Conservation (phyloP, 805 yeast genomes). For the Kodamaea sagamina region DNA sequence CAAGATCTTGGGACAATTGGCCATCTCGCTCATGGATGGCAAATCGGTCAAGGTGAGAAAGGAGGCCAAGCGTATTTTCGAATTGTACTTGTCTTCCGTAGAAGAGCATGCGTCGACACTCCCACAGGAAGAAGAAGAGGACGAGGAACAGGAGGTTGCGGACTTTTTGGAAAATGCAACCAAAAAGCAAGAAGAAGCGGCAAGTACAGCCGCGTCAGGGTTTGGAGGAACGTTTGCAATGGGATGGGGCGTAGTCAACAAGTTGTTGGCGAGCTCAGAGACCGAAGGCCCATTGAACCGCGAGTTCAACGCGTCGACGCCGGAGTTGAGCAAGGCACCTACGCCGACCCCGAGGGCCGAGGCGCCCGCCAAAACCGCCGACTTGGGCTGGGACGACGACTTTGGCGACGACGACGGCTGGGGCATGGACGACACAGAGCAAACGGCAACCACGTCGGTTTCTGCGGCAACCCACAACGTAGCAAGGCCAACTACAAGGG, state of each 20-base stretch:
- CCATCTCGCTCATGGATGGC: slow-evolving; percentile 78
- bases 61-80: slow-evolving; percentile 71
- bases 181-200: slow-evolving; percentile 19
- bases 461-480: slow-evolving; percentile 1
- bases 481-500: not conserved
- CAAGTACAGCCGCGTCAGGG: slow-evolving; percentile 12
- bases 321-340: slow-evolving; percentile 33
- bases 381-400: slow-evolving; percentile 20
- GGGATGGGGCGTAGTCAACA: slow-evolving; percentile 42
- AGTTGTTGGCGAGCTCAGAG: slow-evolving; percentile 33
- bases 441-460: not conserved
- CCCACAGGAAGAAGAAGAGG: slow-evolving; percentile 38
- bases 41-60: slow-evolving; percentile 63
- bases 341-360: slow-evolving; percentile 26
- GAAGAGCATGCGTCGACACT: slow-evolving; percentile 39
- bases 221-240: slow-evolving; percentile 22
- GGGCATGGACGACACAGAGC: slow-evolving; percentile 20
- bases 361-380: slow-evolving; percentile 4
- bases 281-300: slow-evolving; percentile 37
- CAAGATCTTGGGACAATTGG: slow-evolving; percentile 79
- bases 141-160: slow-evolving; percentile 37
- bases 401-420: slow-evolving; percentile 25
- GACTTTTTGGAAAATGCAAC: slow-evolving; percentile 27
- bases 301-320: slow-evolving; percentile 40
- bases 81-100: slow-evolving; percentile 48